Percentiles rank a stretch among this genome's conserved stretches.
phyloP scores from a whole-genome alignment of 805 yeast species.

The Priceomyces fermenticarens region DNA sequence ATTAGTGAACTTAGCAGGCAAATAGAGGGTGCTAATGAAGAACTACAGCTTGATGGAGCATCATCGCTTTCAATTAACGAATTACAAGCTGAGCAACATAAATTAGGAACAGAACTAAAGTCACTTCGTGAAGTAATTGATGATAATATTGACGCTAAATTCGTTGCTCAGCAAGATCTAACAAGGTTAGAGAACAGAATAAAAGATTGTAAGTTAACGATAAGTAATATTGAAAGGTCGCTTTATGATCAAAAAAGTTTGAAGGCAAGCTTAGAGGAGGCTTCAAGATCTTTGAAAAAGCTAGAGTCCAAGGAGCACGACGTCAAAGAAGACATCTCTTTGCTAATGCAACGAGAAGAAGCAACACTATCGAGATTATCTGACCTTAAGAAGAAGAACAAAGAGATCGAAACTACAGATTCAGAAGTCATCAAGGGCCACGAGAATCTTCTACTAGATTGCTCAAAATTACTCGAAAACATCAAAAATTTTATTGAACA shows the following conservation, averaged over 20 bases:
- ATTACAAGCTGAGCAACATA: slow-evolving; percentile 42
- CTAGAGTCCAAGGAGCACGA: slow-evolving; percentile 9
- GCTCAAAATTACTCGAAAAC: slow-evolving; percentile 4
- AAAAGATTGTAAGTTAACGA: slow-evolving; percentile 50
- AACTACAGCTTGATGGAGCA: slow-evolving; percentile 36
- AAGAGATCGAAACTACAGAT: not conserved
- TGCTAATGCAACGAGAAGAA: slow-evolving; percentile 3
- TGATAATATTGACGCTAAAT: slow-evolving; percentile 40
- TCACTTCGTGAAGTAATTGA: slow-evolving; percentile 30
- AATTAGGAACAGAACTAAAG: slow-evolving; percentile 38
- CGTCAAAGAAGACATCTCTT: slow-evolving; percentile 5
- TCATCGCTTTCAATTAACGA: slow-evolving; percentile 39
- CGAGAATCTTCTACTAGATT: not conserved
- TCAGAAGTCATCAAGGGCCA: not conserved
- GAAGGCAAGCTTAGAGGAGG: slow-evolving; percentile 34
- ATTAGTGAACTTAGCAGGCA: slow-evolving; percentile 21
- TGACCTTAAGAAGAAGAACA: slow-evolving; percentile 1
- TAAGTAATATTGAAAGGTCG: slow-evolving; percentile 53
- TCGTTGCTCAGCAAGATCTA: slow-evolving; percentile 40
- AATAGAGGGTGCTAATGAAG: slow-evolving; percentile 25
- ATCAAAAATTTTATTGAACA: slow-evolving; percentile 20
- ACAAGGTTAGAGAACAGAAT: slow-evolving; percentile 46
- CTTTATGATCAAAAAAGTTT: slow-evolving; percentile 45
- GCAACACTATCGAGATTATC: not conserved
- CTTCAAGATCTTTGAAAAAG: slow-evolving; percentile 18